Conservation (phyloP, 768 basidiomycete genomes). For the Boletellus sp. region DNA sequence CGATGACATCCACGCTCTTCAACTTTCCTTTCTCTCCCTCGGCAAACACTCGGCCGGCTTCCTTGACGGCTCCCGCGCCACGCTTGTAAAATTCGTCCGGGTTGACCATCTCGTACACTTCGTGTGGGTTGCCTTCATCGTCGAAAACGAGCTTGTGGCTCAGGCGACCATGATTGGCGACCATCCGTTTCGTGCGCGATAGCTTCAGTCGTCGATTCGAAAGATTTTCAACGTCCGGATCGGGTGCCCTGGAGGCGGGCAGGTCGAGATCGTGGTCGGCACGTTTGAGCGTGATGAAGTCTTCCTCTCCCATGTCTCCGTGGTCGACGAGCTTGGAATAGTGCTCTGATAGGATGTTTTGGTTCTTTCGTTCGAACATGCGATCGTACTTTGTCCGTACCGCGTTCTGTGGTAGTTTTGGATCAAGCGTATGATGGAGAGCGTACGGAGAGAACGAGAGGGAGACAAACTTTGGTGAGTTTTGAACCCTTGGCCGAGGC, state of each 20-base stretch:
- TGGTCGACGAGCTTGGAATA: conserved; percentile 86
- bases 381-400: conserved; percentile 94
- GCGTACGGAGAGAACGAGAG: conserved; percentile 6
- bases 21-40: conserved; percentile 72
- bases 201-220: conserved; percentile 86
- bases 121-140: conserved; percentile 76
- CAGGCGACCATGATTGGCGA: conserved; percentile 55
- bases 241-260: conserved; percentile 29
- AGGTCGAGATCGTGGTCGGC: conserved; percentile 82
- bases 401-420: conserved; percentile 26
- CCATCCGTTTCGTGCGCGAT: conserved; percentile 67
- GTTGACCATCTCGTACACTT: conserved; percentile 79
- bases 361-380: conserved; percentile 97
- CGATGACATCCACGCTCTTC: conserved; percentile 62
- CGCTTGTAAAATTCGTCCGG: conserved; percentile 70
- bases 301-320: conserved; percentile 39
- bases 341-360: conserved; percentile 85
- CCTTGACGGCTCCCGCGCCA: conserved; percentile 59
- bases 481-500: conserved; percentile 20
- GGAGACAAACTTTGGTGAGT: conserved; percentile 39
- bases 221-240: conserved; percentile 45
- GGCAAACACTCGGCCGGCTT: conserved; percentile 66
- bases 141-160: conserved; percentile 85
- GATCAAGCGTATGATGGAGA: background rate
- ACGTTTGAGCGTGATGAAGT: conserved; percentile 94